Evolutionary conservation across 2,329 filamentous ascomycete genomes (phyloP).

Genomic region (Stachybotrys chlorohalonatus): DNA sequence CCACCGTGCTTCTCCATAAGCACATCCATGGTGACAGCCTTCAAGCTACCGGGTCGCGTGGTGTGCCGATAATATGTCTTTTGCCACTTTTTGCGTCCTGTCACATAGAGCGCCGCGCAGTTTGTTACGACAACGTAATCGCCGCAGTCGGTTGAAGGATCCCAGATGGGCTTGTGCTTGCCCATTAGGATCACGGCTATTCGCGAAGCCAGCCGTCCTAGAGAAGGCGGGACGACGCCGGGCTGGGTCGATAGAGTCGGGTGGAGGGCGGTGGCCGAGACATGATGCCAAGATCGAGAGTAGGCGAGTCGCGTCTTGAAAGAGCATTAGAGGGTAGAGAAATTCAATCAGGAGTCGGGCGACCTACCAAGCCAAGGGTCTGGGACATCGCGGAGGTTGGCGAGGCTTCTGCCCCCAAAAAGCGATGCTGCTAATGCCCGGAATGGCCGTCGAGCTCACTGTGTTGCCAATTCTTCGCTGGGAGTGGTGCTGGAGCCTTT

Average conservation of each 20-base stretch:
- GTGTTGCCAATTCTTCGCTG: neutral
- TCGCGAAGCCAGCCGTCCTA: conserved; percentile 79
- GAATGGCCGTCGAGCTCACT: neutral
- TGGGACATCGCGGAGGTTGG: conserved; percentile 57
- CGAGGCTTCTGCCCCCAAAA: neutral
- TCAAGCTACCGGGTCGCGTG: conserved; percentile 79
- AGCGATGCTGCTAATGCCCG: neutral
- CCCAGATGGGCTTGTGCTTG: conserved; percentile 97
- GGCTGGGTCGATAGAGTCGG: conserved; percentile 48
- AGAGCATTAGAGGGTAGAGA: conserved; percentile 1
- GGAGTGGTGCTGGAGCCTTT: neutral
- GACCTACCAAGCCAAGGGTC: conserved; percentile 61
- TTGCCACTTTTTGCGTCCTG: conserved; percentile 85
- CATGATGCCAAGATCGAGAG: conserved; percentile 86
- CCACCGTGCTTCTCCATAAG: conserved; percentile 94
- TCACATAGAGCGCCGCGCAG: conserved; percentile 78
- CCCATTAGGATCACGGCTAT: conserved; percentile 90
- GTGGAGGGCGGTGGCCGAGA: conserved; percentile 62
- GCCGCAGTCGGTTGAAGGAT: conserved; percentile 95
- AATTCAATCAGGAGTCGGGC: neutral
- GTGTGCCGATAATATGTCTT: conserved; percentile 96
- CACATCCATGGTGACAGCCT: conserved; percentile 86
- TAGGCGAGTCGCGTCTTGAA: conserved; percentile 87
- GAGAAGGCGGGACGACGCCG: conserved; percentile 60
- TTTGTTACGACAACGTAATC: conserved; percentile 96